Evolutionary conservation across 2,329 filamentous ascomycete species (phyloP).

Genomic region (Aspergillus japonicus): DNA sequence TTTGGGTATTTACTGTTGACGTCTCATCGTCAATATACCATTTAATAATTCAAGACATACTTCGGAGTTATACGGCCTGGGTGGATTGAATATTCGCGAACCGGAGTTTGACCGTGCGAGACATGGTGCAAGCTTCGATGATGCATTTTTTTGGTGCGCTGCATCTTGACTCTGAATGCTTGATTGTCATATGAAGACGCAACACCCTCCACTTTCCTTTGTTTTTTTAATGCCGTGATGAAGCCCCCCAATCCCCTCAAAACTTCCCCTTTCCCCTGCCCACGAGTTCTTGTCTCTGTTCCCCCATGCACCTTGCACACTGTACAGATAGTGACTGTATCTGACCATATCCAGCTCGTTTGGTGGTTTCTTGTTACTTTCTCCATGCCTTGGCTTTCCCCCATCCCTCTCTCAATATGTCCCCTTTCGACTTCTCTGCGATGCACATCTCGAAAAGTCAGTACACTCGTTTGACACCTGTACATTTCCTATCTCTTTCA

Average conservation of each 20-base stretch:
- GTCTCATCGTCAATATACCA: conserved; percentile 8
- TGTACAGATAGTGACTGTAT: conserved; percentile 27
- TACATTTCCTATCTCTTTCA: conserved; percentile 12
- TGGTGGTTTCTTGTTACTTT: conserved; percentile 5
- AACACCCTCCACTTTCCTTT: conserved; percentile 24
- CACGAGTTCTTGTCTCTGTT: conserved; percentile 3
- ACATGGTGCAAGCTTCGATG: conserved; percentile 16
- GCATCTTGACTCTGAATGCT: conserved; percentile 15
- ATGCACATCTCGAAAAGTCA: neutral
- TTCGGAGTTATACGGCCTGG: conserved; percentile 23
- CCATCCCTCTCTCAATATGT: neutral
- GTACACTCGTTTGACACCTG: conserved; percentile 11
- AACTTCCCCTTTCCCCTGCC: neutral
- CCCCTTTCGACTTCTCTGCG: neutral
- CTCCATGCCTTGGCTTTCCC: conserved; percentile 1
- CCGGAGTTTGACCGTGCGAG: conserved; percentile 19
- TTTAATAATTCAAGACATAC: conserved; percentile 23
- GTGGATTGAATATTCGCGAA: conserved; percentile 21
- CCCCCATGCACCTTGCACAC: conserved; percentile 8
- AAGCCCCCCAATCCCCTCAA: neutral
- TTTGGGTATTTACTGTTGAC: conserved; percentile 8
- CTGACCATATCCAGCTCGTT: conserved; percentile 14
- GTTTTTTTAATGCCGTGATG: conserved; percentile 34
- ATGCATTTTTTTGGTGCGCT: conserved; percentile 20
- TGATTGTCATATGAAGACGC: conserved; percentile 11